A percentile compares a stretch with the other conserved stretches of the same genome.
Evolutionary conservation across 1,284 basidiomycete species (phyloP).

Genomic region (Rhodotorula sp.): DNA sequence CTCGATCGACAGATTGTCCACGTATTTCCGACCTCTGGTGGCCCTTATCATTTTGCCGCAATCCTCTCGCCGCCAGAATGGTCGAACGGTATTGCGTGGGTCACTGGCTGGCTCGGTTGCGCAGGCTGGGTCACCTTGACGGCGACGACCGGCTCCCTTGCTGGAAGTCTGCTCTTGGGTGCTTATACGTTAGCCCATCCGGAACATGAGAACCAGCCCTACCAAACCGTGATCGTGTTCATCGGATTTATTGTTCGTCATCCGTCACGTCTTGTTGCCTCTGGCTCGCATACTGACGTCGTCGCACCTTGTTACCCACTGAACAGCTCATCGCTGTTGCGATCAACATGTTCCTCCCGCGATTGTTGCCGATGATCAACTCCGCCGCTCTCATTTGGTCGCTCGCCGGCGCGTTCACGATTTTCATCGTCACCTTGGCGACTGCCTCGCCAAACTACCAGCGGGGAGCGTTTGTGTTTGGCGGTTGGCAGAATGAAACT

Average conservation of each 20-base stretch:
- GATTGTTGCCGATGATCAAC: slow-evolving; percentile 48
- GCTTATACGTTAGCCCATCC: slow-evolving; percentile 29
- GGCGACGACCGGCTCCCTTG: slow-evolving; percentile 30
- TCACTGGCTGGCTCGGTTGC: slow-evolving; percentile 37
- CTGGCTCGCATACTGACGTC: not conserved
- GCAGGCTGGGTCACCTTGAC: slow-evolving; percentile 40
- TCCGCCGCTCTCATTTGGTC: slow-evolving; percentile 49
- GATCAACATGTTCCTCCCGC: slow-evolving; percentile 47
- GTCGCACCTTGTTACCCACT: not conserved
- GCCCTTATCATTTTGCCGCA: slow-evolving; percentile 38
- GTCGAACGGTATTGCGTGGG: slow-evolving; percentile 27
- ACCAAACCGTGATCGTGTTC: slow-evolving; percentile 36
- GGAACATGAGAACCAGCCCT: slow-evolving; percentile 28
- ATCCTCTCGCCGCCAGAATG: slow-evolving; percentile 31
- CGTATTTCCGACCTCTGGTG: slow-evolving; percentile 40
- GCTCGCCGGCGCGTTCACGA: slow-evolving; percentile 47
- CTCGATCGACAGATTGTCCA: slow-evolving; percentile 34
- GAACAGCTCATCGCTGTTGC: slow-evolving; percentile 17
- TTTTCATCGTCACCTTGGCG: slow-evolving; percentile 51
- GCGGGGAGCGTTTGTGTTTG: slow-evolving; percentile 51
- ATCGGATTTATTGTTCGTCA: slow-evolving; percentile 14
- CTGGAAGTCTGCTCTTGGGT: slow-evolving; percentile 16
- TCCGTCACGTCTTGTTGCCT: no score
- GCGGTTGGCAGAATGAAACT: slow-evolving; percentile 50
- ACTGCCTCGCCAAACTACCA: slow-evolving; percentile 49